These are phyloP conservation scores for Diplocarpon rosae DNA, from an alignment of 2,329 filamentous ascomycete species.

Conservation along the genomic window DNA sequence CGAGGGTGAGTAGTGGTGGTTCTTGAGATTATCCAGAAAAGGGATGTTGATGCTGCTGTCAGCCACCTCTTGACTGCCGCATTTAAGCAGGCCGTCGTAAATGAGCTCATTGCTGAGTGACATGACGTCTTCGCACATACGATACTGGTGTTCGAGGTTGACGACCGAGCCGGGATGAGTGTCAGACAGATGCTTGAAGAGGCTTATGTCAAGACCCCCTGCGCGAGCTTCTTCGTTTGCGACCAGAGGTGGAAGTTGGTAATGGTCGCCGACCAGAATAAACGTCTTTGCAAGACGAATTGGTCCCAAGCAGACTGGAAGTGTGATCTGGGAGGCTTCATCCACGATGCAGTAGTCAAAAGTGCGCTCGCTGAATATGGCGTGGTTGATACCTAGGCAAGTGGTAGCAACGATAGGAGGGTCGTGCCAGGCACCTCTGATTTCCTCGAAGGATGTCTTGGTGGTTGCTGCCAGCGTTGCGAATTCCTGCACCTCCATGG, in stretches of 20 bases:
- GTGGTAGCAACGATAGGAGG: slow-evolving; percentile 89
- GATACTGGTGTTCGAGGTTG: slow-evolving; percentile 89
- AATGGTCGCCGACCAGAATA: slow-evolving; percentile 91
- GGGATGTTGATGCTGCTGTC: slow-evolving; percentile 57
- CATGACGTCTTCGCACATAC: slow-evolving; percentile 98
- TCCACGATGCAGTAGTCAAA: slow-evolving; percentile 99
- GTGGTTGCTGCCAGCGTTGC: slow-evolving; percentile 65
- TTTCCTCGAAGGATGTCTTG: slow-evolving; percentile 69
- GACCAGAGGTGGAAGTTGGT: slow-evolving; percentile 87
- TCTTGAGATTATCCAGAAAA: slow-evolving; percentile 47
- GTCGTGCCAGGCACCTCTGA: slow-evolving; percentile 72
- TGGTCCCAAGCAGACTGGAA: slow-evolving; percentile 87
- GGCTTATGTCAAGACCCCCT: slow-evolving; percentile 80
- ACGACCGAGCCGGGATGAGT: slow-evolving; percentile 78
- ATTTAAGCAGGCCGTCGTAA: slow-evolving; percentile 82
- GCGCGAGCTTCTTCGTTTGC: slow-evolving; percentile 79
- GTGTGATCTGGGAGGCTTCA: slow-evolving; percentile 92
- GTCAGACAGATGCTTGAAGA: slow-evolving; percentile 91
- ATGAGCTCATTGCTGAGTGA: slow-evolving; percentile 84
- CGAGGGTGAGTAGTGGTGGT: slow-evolving; percentile 44
- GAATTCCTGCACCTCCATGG: slow-evolving; percentile 78
- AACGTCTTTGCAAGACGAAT: slow-evolving; percentile 90
- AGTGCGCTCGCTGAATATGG: slow-evolving; percentile 73
- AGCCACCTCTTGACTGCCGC: slow-evolving; percentile 69
- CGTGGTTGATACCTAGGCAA: slow-evolving; percentile 83